Percentiles rank a stretch among this genome's conserved stretches.
Evolutionary conservation across 345 rosid species (phyloP).

Genomic region (Eucalyptus victrix): DNA sequence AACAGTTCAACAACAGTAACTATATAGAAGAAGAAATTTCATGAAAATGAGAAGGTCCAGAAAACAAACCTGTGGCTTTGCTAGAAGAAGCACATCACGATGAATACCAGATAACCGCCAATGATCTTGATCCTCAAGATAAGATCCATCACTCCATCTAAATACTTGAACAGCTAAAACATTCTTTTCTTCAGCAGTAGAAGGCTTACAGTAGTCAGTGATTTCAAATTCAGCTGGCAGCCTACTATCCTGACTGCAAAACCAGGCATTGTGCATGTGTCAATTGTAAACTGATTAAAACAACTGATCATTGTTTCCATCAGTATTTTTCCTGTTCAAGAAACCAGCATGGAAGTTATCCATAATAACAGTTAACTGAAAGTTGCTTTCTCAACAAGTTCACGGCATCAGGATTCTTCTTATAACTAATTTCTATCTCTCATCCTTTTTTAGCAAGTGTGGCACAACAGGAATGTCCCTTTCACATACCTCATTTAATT

Average conservation of each 20-base stretch:
- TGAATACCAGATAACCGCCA: conserved; percentile 99
- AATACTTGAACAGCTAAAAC: conserved; percentile 92
- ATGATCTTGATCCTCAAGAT: conserved; percentile 99
- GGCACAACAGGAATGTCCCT: neutral
- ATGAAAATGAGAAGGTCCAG: neutral
- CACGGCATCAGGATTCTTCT: neutral
- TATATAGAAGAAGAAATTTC: neutral
- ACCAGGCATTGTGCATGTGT: conserved; percentile 2
- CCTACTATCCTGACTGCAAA: conserved; percentile 93
- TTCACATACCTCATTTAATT: neutral
- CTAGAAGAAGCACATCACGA: conserved; percentile 92
- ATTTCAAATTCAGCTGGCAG: conserved; percentile 98
- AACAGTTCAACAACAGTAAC: neutral
- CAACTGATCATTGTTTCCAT: neutral
- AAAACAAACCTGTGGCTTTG: conserved; percentile 79
- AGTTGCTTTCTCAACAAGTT: neutral
- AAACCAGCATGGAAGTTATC: neutral
- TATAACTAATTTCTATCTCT: neutral
- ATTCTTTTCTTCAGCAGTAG: conserved; percentile 61
- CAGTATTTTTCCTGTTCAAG: neutral
- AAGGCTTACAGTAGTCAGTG: conserved; percentile 73
- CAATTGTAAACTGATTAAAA: neutral
- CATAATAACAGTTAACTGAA: neutral
- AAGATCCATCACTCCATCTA: conserved; percentile 99
- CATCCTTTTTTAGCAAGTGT: neutral